Evolutionary conservation across 2,329 filamentous ascomycete species (phyloP).

Genomic region (Sarocladium brachiariae): DNA sequence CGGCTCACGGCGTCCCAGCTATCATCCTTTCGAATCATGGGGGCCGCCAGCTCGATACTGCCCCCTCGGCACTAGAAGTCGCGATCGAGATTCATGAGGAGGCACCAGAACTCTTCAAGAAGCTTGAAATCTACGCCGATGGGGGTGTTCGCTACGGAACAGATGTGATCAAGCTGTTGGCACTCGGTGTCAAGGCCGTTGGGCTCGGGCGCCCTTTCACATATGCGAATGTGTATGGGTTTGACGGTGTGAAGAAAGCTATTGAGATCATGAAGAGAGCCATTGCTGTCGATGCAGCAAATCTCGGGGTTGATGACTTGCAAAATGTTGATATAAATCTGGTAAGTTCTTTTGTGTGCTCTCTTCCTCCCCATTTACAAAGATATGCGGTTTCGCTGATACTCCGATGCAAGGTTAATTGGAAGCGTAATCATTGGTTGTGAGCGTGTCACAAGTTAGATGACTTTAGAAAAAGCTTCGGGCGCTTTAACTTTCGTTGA

Average conservation of each 20-base stretch:
- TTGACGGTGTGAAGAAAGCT: conserved; percentile 38
- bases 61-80: conserved; percentile 8
- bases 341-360: conserved; percentile 2
- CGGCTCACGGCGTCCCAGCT: conserved; percentile 32
- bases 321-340: conserved; percentile 23
- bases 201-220: conserved; percentile 44
- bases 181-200: conserved; percentile 35
- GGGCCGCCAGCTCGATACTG: conserved; percentile 46
- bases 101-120: conserved; percentile 52
- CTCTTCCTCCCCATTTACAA: too few species aligned
- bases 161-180: conserved; percentile 59
- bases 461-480: neutral
- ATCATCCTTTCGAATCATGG: conserved; percentile 68
- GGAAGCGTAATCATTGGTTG: neutral
- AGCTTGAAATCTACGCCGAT: conserved; percentile 57
- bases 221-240: conserved; percentile 46
- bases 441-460: neutral
- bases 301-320: conserved; percentile 33
- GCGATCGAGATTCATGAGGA: conserved; percentile 56
- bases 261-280: conserved; percentile 42
- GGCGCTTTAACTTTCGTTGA: neutral
- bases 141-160: conserved; percentile 57
- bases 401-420: conserved; percentile 3
- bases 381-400: neutral
- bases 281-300: conserved; percentile 36